Evolutionary conservation across 306 rosid species (phyloP).

Genomic region (Cucurbita argyrosperma): DNA sequence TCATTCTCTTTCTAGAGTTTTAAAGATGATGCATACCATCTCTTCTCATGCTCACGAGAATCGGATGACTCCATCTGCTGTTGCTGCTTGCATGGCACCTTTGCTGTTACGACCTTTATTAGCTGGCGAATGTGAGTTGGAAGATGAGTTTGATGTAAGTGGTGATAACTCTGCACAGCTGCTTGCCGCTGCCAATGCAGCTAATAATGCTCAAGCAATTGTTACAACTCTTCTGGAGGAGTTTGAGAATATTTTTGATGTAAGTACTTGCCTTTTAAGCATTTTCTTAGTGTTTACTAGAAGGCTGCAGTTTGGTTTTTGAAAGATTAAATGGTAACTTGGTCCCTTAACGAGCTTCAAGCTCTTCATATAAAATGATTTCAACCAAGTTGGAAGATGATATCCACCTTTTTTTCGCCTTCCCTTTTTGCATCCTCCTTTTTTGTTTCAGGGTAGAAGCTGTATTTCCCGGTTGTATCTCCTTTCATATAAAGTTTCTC

Average conservation of each 20-base stretch:
- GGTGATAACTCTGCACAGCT: conserved; percentile 96
- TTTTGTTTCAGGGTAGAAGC: not conserved
- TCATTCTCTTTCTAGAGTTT: conserved; percentile 41
- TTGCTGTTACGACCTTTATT: conserved; percentile 88
- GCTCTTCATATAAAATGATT: not conserved
- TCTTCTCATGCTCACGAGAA: conserved; percentile 77
- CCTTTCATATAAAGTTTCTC: not conserved
- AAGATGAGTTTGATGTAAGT: conserved; percentile 74
- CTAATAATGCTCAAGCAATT: conserved; percentile 90
- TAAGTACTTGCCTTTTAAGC: conserved; percentile 27
- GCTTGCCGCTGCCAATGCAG: conserved; percentile 98
- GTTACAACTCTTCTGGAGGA: conserved; percentile 88
- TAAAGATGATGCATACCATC: conserved; percentile 87
- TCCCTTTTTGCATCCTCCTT: not conserved
- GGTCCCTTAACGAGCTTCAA: not conserved
- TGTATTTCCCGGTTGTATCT: not conserved
- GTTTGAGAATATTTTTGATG: conserved; percentile 79
- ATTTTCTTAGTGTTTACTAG: conserved; percentile 11
- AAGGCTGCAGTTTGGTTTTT: not conserved
- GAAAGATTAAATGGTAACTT: not conserved
- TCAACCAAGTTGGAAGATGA: not conserved
- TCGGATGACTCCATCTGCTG: conserved; percentile 93
- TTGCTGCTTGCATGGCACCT: conserved; percentile 99
- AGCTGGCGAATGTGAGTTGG: conserved; percentile 94
- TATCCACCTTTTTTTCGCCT: not conserved